These are phyloP conservation scores for Gentiana dahurica DNA, from an alignment of 257 asterid genomes.

Conservation along the genomic window DNA sequence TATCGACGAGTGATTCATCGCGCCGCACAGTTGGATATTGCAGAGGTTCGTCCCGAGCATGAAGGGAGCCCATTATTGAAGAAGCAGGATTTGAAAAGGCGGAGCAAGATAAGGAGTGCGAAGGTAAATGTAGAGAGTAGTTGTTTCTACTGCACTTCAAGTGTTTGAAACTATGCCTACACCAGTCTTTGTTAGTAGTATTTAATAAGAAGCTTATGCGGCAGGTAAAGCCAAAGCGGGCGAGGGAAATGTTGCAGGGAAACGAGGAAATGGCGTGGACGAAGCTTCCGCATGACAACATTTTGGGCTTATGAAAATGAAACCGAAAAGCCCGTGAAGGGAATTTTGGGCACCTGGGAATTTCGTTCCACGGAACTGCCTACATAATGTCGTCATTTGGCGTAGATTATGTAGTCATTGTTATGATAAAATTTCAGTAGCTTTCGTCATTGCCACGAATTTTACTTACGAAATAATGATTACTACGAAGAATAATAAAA, in stretches of 20 bases:
- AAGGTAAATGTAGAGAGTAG: neutral
- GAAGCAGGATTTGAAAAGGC: neutral
- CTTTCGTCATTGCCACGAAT: no score
- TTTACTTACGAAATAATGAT: no score
- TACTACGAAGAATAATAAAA: no score
- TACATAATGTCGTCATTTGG: conserved; percentile 21
- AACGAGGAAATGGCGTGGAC: conserved; percentile 1
- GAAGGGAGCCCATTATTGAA: conserved; percentile 52
- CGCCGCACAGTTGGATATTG: conserved; percentile 64
- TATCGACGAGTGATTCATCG: conserved; percentile 62
- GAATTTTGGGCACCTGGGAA: no score
- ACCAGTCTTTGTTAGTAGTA: neutral
- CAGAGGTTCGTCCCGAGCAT: conserved; percentile 25
- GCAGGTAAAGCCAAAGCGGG: neutral
- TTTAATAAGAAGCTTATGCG: neutral
- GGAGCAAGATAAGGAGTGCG: conserved; percentile 3
- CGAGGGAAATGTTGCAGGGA: neutral
- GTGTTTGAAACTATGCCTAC: neutral
- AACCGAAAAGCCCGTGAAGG: neutral
- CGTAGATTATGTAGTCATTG: conserved; percentile 19
- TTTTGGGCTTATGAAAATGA: neutral
- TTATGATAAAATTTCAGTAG: no score
- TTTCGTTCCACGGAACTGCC: neutral
- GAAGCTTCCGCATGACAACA: conserved; percentile 16
- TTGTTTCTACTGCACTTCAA: neutral